Conservation (phyloP, 2,329 filamentous ascomycete species). For the Teratosphaeria pseudoeucalypti region DNA sequence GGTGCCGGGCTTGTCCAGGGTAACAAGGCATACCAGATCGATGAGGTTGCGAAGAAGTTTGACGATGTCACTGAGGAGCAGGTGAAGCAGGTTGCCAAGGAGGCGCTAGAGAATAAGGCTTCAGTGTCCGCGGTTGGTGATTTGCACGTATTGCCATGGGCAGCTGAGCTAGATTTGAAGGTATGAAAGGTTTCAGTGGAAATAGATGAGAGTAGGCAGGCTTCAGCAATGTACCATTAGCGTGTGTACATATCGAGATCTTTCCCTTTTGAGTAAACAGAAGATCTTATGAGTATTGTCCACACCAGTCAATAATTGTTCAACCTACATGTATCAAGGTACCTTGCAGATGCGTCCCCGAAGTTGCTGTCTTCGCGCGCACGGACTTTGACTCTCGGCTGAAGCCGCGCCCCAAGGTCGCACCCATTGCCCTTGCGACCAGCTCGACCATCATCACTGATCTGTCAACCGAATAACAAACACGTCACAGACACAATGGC, state of each 20-base stretch:
- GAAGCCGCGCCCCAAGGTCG: not conserved
- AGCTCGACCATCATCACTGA: constrained; percentile 2
- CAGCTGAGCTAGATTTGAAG: constrained; percentile 84
- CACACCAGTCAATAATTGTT: no score
- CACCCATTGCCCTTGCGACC: not conserved
- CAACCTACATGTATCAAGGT: no score
- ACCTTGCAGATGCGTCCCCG: no score
- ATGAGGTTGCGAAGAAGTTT: constrained; percentile 66
- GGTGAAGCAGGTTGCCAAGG: constrained; percentile 84
- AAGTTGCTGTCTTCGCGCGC: not conserved
- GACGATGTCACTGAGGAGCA: constrained; percentile 74
- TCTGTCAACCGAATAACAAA: constrained; percentile 3
- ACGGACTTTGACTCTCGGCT: not conserved
- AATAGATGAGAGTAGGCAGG: constrained; percentile 18
- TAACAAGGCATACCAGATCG: constrained; percentile 73
- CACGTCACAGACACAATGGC: constrained; percentile 61
- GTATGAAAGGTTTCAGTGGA: constrained; percentile 54
- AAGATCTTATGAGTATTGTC: not conserved
- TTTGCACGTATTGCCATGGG: constrained; percentile 80
- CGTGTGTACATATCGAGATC: constrained; percentile 3
- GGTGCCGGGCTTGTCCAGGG: constrained; percentile 74
- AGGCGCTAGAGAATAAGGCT: constrained; percentile 77
- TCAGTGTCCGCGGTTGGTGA: constrained; percentile 85
- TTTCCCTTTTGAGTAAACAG: not conserved
- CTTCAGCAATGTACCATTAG: constrained; percentile 25